A percentile compares a stretch with the other conserved stretches of the same genome.
Evolutionary conservation across 192 early-diverging fungal species (phyloP).

Genomic region (Coemansia sp.): DNA sequence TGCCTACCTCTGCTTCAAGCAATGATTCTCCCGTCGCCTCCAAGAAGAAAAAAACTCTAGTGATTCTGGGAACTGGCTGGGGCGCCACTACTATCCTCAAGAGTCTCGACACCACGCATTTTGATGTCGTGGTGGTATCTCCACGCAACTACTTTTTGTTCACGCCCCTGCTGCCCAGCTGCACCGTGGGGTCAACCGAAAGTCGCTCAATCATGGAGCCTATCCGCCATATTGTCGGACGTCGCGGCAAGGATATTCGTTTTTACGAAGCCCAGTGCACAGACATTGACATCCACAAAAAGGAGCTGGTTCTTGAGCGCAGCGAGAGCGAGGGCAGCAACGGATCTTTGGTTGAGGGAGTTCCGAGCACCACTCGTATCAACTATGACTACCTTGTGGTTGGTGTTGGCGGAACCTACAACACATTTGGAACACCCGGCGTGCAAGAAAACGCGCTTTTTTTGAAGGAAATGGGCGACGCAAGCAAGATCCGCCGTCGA

Average conservation of each 20-base stretch:
- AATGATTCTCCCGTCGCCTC: neutral
- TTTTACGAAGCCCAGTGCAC: conserved; percentile 85
- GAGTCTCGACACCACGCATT: conserved; percentile 61
- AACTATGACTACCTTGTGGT: conserved; percentile 82
- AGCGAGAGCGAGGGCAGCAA: conserved; percentile 53
- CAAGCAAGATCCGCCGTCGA: conserved; percentile 69
- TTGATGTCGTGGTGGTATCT: conserved; percentile 73
- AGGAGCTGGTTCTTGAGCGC: conserved; percentile 79
- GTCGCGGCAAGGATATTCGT: conserved; percentile 71
- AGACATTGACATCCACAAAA: conserved; percentile 75
- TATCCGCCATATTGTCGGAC: conserved; percentile 70
- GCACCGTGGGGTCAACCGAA: conserved; percentile 82
- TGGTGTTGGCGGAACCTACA: conserved; percentile 71
- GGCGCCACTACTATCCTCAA: conserved; percentile 70
- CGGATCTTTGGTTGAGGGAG: conserved; percentile 48
- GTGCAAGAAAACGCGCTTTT: conserved; percentile 81
- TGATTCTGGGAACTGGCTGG: conserved; percentile 52
- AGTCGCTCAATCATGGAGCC: conserved; percentile 86
- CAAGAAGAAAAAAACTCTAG: conserved; percentile 35
- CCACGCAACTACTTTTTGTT: conserved; percentile 86
- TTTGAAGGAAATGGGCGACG: conserved; percentile 81
- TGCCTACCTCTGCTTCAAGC: neutral
- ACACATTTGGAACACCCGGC: conserved; percentile 83
- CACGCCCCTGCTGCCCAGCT: conserved; percentile 84
- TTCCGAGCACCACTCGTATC: conserved; percentile 22